phyloP scores from a whole-genome alignment of 331 rosid species.

The Malus hybrid region DNA sequence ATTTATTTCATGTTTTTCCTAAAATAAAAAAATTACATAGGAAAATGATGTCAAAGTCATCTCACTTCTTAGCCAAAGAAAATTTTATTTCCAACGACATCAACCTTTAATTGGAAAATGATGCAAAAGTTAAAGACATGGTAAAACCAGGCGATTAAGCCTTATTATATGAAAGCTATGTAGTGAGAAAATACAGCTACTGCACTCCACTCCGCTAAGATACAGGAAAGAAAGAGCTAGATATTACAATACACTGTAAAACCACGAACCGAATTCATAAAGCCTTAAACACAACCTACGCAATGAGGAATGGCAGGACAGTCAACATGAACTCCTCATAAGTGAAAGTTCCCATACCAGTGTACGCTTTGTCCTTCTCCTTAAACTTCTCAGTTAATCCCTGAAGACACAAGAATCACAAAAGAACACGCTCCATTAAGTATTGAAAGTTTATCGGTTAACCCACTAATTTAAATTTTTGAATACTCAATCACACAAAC shows the following conservation, averaged over 20 bases:
- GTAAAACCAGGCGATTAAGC: not conserved
- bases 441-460: too few relatives aligned
- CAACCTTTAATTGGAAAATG: not conserved
- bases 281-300: slow-evolving; percentile 25
- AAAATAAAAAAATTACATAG: too few relatives aligned
- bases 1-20: too few relatives aligned
- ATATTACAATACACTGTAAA: not conserved
- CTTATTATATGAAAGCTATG: not conserved
- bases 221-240: not conserved
- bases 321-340: slow-evolving; percentile 95
- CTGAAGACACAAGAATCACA: slow-evolving; percentile 27
- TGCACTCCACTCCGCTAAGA: not conserved
- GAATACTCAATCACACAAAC: not conserved
- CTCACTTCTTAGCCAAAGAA: too few relatives aligned
- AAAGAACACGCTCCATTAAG: not conserved
- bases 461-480: not conserved
- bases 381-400: slow-evolving; percentile 90
- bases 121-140: not conserved
- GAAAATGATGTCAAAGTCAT: too few relatives aligned
- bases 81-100: not conserved
- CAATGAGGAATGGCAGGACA: slow-evolving; percentile 79
- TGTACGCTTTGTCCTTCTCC: slow-evolving; percentile 71
- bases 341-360: slow-evolving; percentile 71
- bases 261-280: not conserved
- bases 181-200: not conserved